Conservation (phyloP, 345 rosid species). For the Eucalyptus pauciflora region DNA sequence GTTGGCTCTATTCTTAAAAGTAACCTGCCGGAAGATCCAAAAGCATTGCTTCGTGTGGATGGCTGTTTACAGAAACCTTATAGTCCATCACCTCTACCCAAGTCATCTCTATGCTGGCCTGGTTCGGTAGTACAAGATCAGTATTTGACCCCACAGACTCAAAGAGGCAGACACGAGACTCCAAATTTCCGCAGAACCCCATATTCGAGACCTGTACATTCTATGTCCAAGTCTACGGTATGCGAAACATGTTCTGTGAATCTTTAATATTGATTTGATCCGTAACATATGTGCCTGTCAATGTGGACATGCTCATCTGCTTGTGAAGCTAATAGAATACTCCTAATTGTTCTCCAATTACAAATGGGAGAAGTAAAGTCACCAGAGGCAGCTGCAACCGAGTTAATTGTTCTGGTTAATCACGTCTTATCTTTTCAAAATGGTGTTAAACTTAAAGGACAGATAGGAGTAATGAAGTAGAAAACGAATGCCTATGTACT, state of each 20-base stretch:
- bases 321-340: not conserved
- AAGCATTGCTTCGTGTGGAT: slow-evolving; percentile 6
- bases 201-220: slow-evolving; percentile 55
- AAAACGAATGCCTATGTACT: not conserved
- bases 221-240: slow-evolving; percentile 68
- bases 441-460: not conserved
- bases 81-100: slow-evolving; percentile 35
- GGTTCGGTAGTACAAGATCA: slow-evolving; percentile 64
- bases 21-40: slow-evolving; percentile 32
- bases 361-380: not conserved
- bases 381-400: not conserved
- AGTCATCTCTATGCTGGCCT: slow-evolving; percentile 74
- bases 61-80: slow-evolving; percentile 27
- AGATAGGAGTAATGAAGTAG: not conserved
- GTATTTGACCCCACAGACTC: slow-evolving; percentile 57
- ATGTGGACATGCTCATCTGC: not conserved
- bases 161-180: slow-evolving; percentile 48
- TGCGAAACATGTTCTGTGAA: not conserved
- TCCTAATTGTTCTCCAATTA: not conserved
- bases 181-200: slow-evolving; percentile 71
- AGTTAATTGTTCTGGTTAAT: not conserved
- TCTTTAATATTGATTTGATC: not conserved
- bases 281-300: not conserved
- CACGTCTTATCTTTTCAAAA: not conserved
- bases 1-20: slow-evolving; percentile 31